phyloP scores from a whole-genome alignment of 129 eudicot species.

The Pseudognaphalium luteoalbum region DNA sequence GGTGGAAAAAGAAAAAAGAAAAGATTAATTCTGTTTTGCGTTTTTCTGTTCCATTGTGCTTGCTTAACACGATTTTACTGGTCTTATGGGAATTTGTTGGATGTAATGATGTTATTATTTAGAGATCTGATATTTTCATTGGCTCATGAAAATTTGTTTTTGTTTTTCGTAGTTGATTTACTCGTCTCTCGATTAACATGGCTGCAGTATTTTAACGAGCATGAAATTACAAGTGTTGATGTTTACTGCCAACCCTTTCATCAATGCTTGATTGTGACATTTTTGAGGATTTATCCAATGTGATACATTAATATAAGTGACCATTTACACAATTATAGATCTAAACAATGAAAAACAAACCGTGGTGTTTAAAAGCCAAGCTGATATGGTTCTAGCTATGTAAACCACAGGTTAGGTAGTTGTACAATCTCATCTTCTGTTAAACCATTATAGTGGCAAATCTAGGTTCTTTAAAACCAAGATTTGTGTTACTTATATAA shows the following conservation, averaged over 20 bases:
- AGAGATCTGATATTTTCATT: constrained; percentile 23
- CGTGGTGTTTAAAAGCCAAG: too few species aligned
- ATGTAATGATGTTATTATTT: constrained; percentile 15
- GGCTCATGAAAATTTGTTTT: neutral
- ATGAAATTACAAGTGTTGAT: neutral
- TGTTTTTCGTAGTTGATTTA: neutral
- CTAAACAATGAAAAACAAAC: neutral
- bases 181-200: neutral
- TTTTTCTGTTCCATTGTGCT: constrained; percentile 28
- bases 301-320: neutral
- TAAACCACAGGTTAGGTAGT: too few species aligned
- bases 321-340: neutral
- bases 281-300: too few species aligned
- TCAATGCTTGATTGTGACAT: neutral
- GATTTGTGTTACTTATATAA: too few species aligned
- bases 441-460: too few species aligned
- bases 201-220: neutral
- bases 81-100: constrained; percentile 19
- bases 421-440: too few species aligned
- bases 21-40: constrained; percentile 26
- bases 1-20: neutral
- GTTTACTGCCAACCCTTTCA: neutral
- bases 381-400: too few species aligned
- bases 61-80: constrained; percentile 16
- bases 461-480: neutral